Conservation (phyloP, 306 rosid genomes). For the Ormosia emarginata region DNA sequence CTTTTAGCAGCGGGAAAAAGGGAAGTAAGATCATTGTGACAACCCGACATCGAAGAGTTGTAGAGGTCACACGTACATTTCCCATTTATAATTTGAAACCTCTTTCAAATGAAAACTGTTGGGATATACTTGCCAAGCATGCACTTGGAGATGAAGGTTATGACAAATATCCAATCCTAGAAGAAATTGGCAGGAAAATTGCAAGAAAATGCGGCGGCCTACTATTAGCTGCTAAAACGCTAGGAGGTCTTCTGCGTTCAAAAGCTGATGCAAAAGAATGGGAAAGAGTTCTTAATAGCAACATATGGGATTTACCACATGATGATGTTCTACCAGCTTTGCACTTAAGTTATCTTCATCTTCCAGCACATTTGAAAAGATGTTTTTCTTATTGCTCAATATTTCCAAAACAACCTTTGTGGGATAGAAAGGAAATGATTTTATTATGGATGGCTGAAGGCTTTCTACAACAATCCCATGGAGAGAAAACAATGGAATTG, state of each 20-base stretch:
- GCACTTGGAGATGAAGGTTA: constrained; percentile 4
- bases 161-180: not conserved
- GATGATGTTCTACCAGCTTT: too few relatives aligned
- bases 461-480: not conserved
- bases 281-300: constrained; percentile 21
- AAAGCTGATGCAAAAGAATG: constrained; percentile 29
- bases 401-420: too few relatives aligned
- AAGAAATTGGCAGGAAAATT: constrained; percentile 34
- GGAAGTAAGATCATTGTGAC: too few relatives aligned
- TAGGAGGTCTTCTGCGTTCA: constrained; percentile 36
- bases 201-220: constrained; percentile 40
- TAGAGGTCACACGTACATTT: constrained; percentile 29
- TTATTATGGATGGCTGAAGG: constrained; percentile 45
- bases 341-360: too few relatives aligned
- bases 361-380: too few relatives aligned
- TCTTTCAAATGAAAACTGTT: constrained; percentile 32
- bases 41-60: constrained; percentile 27
- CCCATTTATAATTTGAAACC: constrained; percentile 16
- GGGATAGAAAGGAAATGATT: not conserved
- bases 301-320: constrained; percentile 14
- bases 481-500: not conserved
- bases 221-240: constrained; percentile 42
- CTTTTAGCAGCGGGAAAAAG: too few relatives aligned
- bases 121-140: constrained; percentile 36
- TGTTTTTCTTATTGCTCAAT: too few relatives aligned